Evolutionary conservation across 306 rosid species (phyloP).

Genomic region (Fagus crenata): DNA sequence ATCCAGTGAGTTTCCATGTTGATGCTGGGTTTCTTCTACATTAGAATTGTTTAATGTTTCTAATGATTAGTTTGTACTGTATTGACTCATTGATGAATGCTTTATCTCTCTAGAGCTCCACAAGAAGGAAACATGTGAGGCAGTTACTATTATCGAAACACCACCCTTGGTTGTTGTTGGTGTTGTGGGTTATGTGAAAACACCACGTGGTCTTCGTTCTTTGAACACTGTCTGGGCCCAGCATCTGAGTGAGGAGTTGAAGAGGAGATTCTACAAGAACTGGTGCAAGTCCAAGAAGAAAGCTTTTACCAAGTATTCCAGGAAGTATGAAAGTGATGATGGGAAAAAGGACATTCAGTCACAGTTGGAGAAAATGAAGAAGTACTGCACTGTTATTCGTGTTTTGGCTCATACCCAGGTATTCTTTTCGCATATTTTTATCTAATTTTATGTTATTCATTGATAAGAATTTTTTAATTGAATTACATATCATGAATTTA

Average conservation of each 20-base stretch:
- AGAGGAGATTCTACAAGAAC: constrained; percentile 73
- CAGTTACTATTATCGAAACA: constrained; percentile 75
- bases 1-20: constrained; percentile 56
- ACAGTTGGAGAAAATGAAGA: constrained; percentile 67
- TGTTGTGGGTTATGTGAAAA: constrained; percentile 70
- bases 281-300: constrained; percentile 84
- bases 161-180: constrained; percentile 78
- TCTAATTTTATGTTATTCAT: neutral
- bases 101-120: constrained; percentile 53
- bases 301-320: constrained; percentile 66
- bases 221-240: constrained; percentile 78
- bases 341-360: constrained; percentile 60
- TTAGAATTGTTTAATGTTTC: neutral
- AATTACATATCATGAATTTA: too few relatives aligned
- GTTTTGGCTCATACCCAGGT: constrained; percentile 90
- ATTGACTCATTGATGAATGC: neutral
- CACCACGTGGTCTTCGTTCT: constrained; percentile 65
- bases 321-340: constrained; percentile 53
- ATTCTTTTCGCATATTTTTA: neutral
- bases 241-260: constrained; percentile 74
- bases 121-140: constrained; percentile 84
- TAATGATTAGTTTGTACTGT: neutral
- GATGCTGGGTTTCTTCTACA: neutral
- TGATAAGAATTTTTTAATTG: too few relatives aligned
- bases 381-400: constrained; percentile 59